Conservation (phyloP, 2,329 filamentous ascomycete genomes). For the Karstenula rhodostoma region DNA sequence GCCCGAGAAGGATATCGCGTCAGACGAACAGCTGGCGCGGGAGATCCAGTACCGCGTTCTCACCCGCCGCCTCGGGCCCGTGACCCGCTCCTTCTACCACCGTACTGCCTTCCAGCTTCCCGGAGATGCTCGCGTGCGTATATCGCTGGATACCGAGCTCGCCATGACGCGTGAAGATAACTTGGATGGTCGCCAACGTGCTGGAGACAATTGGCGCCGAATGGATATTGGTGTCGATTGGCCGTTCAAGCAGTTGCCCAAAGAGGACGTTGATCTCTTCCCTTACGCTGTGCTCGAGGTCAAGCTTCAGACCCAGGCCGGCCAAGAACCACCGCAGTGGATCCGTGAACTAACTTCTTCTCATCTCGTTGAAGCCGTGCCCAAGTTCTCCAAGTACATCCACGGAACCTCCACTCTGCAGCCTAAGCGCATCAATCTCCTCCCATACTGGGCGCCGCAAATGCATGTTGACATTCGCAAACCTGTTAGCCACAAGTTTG, state of each 20-base stretch:
- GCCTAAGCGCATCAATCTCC: conserved; percentile 82
- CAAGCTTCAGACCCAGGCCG: conserved; percentile 94
- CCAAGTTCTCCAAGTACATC: conserved; percentile 99
- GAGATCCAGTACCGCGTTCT: conserved; percentile 95
- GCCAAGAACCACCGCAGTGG: conserved; percentile 96
- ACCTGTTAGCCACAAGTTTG: conserved; percentile 85
- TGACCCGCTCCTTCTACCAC: conserved; percentile 97
- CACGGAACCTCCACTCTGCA: conserved; percentile 91
- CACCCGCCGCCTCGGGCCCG: conserved; percentile 84
- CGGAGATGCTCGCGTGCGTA: conserved; percentile 92
- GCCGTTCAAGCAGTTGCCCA: conserved; percentile 87
- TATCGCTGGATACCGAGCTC: conserved; percentile 94
- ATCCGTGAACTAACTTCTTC: conserved; percentile 91
- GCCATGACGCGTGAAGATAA: conserved; percentile 97
- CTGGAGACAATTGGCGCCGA: conserved; percentile 91
- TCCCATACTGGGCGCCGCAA: conserved; percentile 98
- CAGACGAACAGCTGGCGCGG: conserved; percentile 86
- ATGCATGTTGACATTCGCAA: conserved; percentile 99
- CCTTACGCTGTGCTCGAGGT: conserved; percentile 97
- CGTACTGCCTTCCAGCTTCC: conserved; percentile 97
- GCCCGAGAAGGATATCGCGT: conserved; percentile 85
- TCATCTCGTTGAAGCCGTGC: conserved; percentile 97
- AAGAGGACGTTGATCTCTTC: conserved; percentile 87
- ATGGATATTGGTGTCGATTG: conserved; percentile 98
- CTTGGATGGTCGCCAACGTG: conserved; percentile 76